Evolutionary conservation across 768 basidiomycete species (phyloP), one percentile per base, ranked within the genome.

Genomic region (Boletus rubescentipes): DNA sequence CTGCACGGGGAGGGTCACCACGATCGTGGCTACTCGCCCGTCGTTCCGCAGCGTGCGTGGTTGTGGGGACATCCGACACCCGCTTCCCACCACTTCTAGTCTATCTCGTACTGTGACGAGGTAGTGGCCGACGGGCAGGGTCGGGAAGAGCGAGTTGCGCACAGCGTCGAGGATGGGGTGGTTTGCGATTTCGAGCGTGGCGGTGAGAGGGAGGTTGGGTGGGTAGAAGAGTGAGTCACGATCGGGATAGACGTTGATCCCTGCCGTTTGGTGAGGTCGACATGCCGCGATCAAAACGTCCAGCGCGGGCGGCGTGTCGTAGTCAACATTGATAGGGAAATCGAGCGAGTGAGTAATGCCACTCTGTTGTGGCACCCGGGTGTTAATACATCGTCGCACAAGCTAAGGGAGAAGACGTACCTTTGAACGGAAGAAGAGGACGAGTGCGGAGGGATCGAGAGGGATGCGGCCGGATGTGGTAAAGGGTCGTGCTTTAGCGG

Each of bases 141-240:
- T 75, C 0, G 89, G 88, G 69, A 91, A 91, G n/a, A 93, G 74
- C 0, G 84, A 75, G 51, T 74, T 83, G 43, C 84, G 83, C 20
- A 91, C 75, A 0, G 89, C 84, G 58, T 90, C 89, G 55, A 93
- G 80, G 65, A 93, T 85, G 4, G 90, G 90, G 64, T 89, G 87
- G 67, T 86, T 90, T 18, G 89, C 79, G 57, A 93, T 78, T 61
- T 93, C 90, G 60, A 92, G 80, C 0, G 90, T 86, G 23, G 86
- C 76, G 0, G 87, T 89, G 53, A 91, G 72, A 16, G 89, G 86
- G 43, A 89, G 82, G 49, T 78, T 85, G 9, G 83, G 75, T 9
- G 89, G 90, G 69, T 84, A 92, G 69, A 83, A 85, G 20, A 89
- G 76, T 0, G 86, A 82, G 59, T 89, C 87, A 55, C 77, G 79